Evolutionary conservation across 805 yeast species (phyloP), one percentile per base, ranked within the genome.

Genomic region (Komagataella kurtzmanii): DNA sequence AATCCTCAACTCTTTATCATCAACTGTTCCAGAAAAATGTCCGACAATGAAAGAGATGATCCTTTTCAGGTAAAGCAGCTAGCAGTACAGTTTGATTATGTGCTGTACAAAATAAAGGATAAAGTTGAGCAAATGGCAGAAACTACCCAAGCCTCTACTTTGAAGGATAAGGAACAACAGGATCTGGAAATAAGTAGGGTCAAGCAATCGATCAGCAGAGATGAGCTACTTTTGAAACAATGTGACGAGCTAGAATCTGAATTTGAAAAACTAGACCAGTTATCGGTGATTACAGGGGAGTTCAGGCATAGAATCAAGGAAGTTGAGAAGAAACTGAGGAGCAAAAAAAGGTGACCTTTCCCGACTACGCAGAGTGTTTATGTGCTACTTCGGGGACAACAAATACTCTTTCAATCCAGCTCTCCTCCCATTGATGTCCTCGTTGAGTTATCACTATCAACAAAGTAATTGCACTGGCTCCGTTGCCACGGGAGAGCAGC

Each of bases 51-150:
- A 3, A 69, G 65, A 3, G 77, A 74, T 21, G 90, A 85, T 63
- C 88, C 88, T 1, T 65, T 85, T 23, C 77, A 81, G 10, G 72
- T 85, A 17, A 76, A 79, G 57, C 72, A 75, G 52, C 65, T 85
- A 46, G 77, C 85, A 0, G 67, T 82, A 21, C 76, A 74, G 51
- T 84, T 76, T 60, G 91, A 85, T 58, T 81, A 83, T 57, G 63
- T 85, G 45, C 61, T 84, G 61, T 81, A 70, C 65, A 79, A 77
- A 60, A 81, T 85, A 50, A 73, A 74, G 48, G 85, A 80, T 54
- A 72, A 74, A 51, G 72, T 84, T 6, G 65, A 72, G 19, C 17
- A 44, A 45, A 19, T 67, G n/a, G 57, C 67, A 10, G 62, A 63
- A 44, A 57, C 58, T 47, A 62, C 67, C 1, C 61, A 57, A 17